Evolutionary conservation across 177 flowering plant genomes (phyloP).

Genomic region (Vitis hybrid): DNA sequence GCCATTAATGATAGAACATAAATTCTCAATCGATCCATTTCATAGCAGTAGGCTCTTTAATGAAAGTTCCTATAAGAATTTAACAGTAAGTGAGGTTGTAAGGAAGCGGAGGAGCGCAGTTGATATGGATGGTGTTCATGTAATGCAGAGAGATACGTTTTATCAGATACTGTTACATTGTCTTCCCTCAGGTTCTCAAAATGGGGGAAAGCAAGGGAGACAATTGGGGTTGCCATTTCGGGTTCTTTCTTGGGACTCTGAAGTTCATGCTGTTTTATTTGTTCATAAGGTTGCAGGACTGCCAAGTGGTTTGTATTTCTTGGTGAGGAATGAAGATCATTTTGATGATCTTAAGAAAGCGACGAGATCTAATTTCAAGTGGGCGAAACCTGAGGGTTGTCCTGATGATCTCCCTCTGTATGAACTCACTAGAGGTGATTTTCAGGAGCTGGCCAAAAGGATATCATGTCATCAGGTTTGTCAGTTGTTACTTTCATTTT

Average conservation of each 20-base stretch:
- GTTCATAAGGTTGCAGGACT: slow-evolving; percentile 78
- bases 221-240: slow-evolving; percentile 77
- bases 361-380: slow-evolving; percentile 60
- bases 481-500: neutral
- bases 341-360: slow-evolving; percentile 60
- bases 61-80: slow-evolving; percentile 53
- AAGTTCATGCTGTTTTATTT: slow-evolving; percentile 82
- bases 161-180: slow-evolving; percentile 89
- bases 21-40: slow-evolving; percentile 35
- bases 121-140: slow-evolving; percentile 81
- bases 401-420: slow-evolving; percentile 78
- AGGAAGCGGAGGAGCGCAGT: slow-evolving; percentile 94
- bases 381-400: slow-evolving; percentile 92
- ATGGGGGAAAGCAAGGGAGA: slow-evolving; percentile 54
- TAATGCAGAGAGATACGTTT: slow-evolving; percentile 66
- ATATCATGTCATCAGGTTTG: slow-evolving; percentile 94
- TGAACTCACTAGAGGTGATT: slow-evolving; percentile 66
- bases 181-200: slow-evolving; percentile 69
- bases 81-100: slow-evolving; percentile 65
- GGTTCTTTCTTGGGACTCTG: slow-evolving; percentile 80
- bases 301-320: slow-evolving; percentile 82
- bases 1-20: slow-evolving; percentile 38
- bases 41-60: slow-evolving; percentile 41
- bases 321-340: slow-evolving; percentile 88
- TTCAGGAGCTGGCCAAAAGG: slow-evolving; percentile 49